phyloP scores from a whole-genome alignment of 176 grass and related monocot species.

The Coix lacrymajobi region DNA sequence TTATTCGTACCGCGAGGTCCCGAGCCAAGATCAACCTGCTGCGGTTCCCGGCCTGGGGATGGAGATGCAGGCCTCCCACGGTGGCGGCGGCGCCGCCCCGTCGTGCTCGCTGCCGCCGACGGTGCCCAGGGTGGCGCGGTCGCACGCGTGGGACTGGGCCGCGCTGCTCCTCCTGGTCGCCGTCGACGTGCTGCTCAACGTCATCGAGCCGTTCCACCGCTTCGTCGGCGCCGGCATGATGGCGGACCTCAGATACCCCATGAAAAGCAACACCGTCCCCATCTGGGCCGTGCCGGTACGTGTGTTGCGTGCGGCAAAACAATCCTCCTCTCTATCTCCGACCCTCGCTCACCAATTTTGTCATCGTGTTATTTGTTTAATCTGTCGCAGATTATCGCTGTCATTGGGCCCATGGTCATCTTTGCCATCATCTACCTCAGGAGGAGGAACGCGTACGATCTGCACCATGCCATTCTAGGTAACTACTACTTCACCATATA shows the following conservation, averaged over 20 bases:
- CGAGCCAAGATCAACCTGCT: not conserved
- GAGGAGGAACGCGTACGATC: constrained; percentile 31
- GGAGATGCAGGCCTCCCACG: not conserved
- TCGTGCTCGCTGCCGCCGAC: not conserved
- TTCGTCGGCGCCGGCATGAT: constrained; percentile 71
- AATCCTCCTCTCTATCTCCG: not conserved
- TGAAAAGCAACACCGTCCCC: constrained; percentile 75
- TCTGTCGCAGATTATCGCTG: constrained; percentile 14
- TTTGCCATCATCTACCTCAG: constrained; percentile 17
- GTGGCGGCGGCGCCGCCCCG: not conserved
- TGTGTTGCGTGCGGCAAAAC: not conserved
- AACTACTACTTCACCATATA: not conserved
- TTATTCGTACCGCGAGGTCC: not conserved
- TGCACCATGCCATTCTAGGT: constrained; percentile 48
- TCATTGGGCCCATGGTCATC: constrained; percentile 38
- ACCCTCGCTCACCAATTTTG: not conserved
- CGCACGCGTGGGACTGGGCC: constrained; percentile 56
- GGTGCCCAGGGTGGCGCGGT: constrained; percentile 13
- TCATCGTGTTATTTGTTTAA: not conserved
- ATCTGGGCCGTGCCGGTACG: constrained; percentile 40
- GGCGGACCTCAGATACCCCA: constrained; percentile 58
- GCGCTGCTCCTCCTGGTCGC: constrained; percentile 37
- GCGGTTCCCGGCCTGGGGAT: too few species aligned
- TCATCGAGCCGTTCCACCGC: constrained; percentile 73
- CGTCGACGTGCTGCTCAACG: constrained; percentile 43